phyloP scores from a whole-genome alignment of 2,329 filamentous ascomycete genomes.

The Fusarium oligoseptatum region DNA sequence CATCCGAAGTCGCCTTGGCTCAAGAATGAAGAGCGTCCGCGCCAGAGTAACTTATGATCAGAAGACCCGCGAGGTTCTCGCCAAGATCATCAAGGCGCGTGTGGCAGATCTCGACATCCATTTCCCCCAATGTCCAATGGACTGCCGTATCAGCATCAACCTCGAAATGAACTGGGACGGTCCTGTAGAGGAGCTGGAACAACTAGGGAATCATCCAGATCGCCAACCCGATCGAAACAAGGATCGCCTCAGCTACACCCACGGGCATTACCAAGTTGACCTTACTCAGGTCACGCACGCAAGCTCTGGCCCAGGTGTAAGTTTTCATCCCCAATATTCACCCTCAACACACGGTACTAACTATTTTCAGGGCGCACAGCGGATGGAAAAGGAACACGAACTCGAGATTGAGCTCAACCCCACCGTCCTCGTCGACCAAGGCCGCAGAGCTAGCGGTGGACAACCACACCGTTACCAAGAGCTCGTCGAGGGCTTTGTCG shows the following conservation, averaged over 20 bases:
- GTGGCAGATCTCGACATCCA: slow-evolving; percentile 89
- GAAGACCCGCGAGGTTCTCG: slow-evolving; percentile 76
- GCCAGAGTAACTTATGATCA: slow-evolving; percentile 81
- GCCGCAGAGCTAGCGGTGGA: slow-evolving; percentile 64
- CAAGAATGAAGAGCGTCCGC: slow-evolving; percentile 60
- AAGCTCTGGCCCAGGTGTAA: slow-evolving; percentile 53
- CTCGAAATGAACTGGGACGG: slow-evolving; percentile 92
- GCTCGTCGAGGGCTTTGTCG: slow-evolving; percentile 79
- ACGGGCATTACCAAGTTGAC: slow-evolving; percentile 90
- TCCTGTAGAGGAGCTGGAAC: slow-evolving; percentile 68
- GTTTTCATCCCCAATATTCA: slow-evolving; percentile 32
- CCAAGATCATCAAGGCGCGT: slow-evolving; percentile 92
- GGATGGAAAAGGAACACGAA: slow-evolving; percentile 78
- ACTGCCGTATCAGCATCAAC: slow-evolving; percentile 95
- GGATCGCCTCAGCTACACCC: slow-evolving; percentile 91
- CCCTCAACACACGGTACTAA: slow-evolving; percentile 10
- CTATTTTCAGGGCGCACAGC: slow-evolving; percentile 53
- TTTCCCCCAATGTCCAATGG: slow-evolving; percentile 81
- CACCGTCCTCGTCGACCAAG: slow-evolving; percentile 74
- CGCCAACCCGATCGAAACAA: slow-evolving; percentile 78
- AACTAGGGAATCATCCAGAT: slow-evolving; percentile 53
- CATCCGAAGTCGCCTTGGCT: slow-evolving; percentile 68
- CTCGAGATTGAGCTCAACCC: slow-evolving; percentile 83
- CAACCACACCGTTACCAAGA: slow-evolving; percentile 73
- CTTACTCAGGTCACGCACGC: slow-evolving; percentile 85